Conservation (phyloP, 148 eudicot genomes). For the Drosera capensis region DNA sequence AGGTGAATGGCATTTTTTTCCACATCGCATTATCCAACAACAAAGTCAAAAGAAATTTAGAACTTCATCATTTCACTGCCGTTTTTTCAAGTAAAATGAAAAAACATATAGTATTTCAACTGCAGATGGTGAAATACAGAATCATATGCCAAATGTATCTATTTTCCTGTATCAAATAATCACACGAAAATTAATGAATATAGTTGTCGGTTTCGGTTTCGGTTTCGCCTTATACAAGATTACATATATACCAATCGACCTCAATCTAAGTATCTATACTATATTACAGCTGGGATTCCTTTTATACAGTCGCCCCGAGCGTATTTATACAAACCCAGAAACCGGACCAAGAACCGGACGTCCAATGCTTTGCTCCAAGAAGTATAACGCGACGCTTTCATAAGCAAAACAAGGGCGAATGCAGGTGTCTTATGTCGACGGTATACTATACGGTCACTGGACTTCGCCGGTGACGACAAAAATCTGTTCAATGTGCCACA, state of each 20-base stretch:
- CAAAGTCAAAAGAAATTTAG: no score
- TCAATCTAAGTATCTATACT: slow-evolving; percentile 20
- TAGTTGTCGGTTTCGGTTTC: no score
- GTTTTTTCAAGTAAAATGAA: no score
- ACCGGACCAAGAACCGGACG: slow-evolving; percentile 12
- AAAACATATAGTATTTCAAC: slow-evolving; percentile 11
- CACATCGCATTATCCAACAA: no score
- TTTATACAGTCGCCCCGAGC: slow-evolving; percentile 17
- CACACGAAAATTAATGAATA: slow-evolving; percentile 28
- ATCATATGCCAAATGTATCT: slow-evolving; percentile 1
- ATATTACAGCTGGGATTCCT: slow-evolving; percentile 26
- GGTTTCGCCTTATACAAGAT: slow-evolving; percentile 27
- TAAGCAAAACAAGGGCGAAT: slow-evolving; percentile 13
- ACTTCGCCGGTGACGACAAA: not conserved
- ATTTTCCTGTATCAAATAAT: slow-evolving; percentile 9
- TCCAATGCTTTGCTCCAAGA: not conserved
- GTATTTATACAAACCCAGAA: slow-evolving; percentile 17
- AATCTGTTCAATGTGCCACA: slow-evolving; percentile 14
- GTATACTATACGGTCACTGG: slow-evolving; percentile 6
- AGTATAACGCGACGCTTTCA: not conserved
- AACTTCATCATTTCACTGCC: no score
- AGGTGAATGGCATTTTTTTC: no score
- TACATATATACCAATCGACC: slow-evolving; percentile 19
- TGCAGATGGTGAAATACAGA: slow-evolving; percentile 14
- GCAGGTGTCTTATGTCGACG: slow-evolving; percentile 15